Conservation (phyloP, 257 asterid genomes). For the Fraxinus anomala region DNA sequence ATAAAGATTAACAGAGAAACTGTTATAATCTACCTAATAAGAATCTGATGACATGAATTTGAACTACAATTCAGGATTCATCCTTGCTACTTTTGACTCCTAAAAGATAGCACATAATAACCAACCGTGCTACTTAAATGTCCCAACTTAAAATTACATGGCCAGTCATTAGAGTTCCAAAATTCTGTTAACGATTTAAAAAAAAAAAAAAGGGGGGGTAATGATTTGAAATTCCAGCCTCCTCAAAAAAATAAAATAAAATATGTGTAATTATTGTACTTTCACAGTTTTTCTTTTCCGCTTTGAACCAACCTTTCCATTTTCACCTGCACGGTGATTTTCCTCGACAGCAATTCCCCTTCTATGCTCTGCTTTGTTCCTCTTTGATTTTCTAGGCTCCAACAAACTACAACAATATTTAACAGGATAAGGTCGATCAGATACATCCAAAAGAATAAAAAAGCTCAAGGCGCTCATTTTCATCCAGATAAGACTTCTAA, state of each 20-base stretch:
- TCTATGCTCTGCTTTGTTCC: conserved; percentile 38
- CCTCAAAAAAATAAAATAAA: neutral
- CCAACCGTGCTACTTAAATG: too few species aligned
- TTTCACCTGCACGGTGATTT: conserved; percentile 23
- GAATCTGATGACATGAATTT: too few species aligned
- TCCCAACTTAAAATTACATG: neutral
- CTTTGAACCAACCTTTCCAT: conserved; percentile 27
- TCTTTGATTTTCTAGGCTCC: conserved; percentile 33
- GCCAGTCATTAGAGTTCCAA: neutral
- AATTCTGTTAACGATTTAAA: neutral
- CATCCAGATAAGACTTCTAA: neutral
- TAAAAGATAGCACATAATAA: too few species aligned
- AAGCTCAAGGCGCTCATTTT: neutral
- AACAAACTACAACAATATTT: conserved; percentile 43
- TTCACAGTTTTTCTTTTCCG: conserved; percentile 5
- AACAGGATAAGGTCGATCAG: neutral
- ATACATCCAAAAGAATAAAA: neutral
- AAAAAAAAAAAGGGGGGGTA: neutral
- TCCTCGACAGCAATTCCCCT: conserved; percentile 31
- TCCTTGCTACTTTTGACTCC: too few species aligned
- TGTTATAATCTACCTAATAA: too few species aligned
- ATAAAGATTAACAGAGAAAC: too few species aligned
- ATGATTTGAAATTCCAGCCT: conserved; percentile 21
- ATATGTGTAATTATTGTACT: conserved; percentile 16
- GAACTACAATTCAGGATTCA: too few species aligned